Evolutionary conservation across 352 stramenopile genomes (phyloP).

Genomic region (Phytophthora melonis): DNA sequence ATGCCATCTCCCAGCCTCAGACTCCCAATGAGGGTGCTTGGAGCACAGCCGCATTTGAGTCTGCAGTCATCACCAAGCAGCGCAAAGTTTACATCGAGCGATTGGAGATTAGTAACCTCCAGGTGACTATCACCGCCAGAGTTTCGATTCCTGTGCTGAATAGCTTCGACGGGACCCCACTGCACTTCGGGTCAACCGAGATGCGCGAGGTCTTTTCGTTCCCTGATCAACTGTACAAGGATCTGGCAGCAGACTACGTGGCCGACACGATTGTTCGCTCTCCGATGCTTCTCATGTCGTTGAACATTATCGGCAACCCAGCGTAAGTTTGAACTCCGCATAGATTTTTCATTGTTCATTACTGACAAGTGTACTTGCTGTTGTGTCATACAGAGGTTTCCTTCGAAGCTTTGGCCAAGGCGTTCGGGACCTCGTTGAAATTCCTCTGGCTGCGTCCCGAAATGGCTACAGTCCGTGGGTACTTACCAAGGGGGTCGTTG

Average conservation of each 20-base stretch:
- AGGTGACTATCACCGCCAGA: constrained; percentile 78
- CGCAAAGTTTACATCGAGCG: constrained; percentile 70
- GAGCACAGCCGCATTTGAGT: constrained; percentile 30
- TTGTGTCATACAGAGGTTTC: constrained; percentile 63
- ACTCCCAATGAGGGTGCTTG: constrained; percentile 10
- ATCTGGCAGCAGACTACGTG: constrained; percentile 85
- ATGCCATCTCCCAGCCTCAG: not conserved
- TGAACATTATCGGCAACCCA: constrained; percentile 89
- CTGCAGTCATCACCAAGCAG: constrained; percentile 48
- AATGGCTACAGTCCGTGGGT: constrained; percentile 84
- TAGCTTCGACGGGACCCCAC: constrained; percentile 81
- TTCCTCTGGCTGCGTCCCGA: constrained; percentile 69
- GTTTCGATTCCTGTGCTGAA: constrained; percentile 84
- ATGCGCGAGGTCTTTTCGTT: constrained; percentile 83
- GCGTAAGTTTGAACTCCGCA: constrained; percentile 57
- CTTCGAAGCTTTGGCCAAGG: constrained; percentile 74
- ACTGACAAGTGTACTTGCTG: constrained; percentile 13
- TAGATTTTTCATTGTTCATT: not conserved
- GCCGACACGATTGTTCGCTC: constrained; percentile 82
- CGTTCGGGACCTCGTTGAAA: constrained; percentile 81
- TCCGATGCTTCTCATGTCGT: constrained; percentile 83
- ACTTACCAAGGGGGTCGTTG: constrained; percentile 75
- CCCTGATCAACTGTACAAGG: constrained; percentile 80
- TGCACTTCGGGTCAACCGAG: constrained; percentile 61
- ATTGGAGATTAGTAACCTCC: constrained; percentile 62